Percentiles rank a stretch among this genome's conserved stretches.
Evolutionary conservation across 306 rosid genomes (phyloP).

Genomic region (Mucuna pruriens): DNA sequence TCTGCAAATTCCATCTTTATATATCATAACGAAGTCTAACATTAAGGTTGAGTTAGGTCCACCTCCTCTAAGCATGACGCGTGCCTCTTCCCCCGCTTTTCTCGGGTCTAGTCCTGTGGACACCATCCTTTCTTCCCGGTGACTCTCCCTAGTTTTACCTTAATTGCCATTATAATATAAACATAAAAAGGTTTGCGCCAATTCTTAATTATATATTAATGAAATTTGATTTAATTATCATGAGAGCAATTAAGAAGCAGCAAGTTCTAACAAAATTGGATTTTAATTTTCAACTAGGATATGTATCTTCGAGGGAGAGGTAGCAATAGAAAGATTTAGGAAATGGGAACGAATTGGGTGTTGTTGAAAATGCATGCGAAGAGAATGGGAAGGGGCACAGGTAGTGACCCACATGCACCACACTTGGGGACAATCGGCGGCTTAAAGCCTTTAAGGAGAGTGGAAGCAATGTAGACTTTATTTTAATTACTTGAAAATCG

Average conservation of each 20-base stretch:
- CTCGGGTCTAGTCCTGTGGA: conserved; percentile 50
- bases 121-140: conserved; percentile 10
- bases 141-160: not conserved
- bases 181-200: not conserved
- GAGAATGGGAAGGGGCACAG: conserved; percentile 35
- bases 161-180: not conserved
- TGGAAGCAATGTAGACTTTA: conserved; percentile 25
- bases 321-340: conserved; percentile 15
- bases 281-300: not conserved
- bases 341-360: conserved; percentile 12
- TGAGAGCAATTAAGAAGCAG: not conserved
- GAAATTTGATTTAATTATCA: not conserved
- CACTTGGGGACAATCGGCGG: conserved; percentile 37
- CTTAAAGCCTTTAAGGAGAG: conserved; percentile 23
- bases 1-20: conserved; percentile 58
- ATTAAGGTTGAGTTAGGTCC: conserved; percentile 49
- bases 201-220: not conserved
- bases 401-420: conserved; percentile 41
- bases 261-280: not conserved
- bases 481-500: conserved; percentile 28
- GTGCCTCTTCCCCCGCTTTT: conserved; percentile 68
- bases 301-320: not conserved
- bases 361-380: conserved; percentile 1
- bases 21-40: conserved; percentile 23
- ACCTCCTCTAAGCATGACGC: conserved; percentile 42